phyloP scores from a whole-genome alignment of 2,329 filamentous ascomycete species.

The Ceratocystiopsis sp. region DNA sequence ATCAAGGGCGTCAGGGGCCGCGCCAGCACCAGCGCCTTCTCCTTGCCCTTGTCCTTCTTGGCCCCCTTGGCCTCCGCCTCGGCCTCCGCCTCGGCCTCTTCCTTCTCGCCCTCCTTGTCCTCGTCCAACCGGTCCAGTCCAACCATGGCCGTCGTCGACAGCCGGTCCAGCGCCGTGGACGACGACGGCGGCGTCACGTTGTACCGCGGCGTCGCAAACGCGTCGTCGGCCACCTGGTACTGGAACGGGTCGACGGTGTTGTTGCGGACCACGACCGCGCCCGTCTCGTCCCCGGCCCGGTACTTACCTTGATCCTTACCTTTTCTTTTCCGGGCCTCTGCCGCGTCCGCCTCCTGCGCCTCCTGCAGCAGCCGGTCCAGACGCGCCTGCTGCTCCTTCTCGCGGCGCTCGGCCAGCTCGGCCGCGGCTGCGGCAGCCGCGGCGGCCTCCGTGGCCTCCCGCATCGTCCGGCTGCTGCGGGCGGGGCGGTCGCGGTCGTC shows the following conservation, averaged over 20 bases:
- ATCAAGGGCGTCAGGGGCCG: slow-evolving; percentile 23
- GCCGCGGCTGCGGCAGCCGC: background rate
- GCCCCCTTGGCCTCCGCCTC: too few relatives aligned
- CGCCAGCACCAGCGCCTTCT: too few relatives aligned
- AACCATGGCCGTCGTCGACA: too few relatives aligned
- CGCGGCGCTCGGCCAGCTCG: background rate
- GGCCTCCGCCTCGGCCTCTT: too few relatives aligned
- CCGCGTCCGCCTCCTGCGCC: background rate
- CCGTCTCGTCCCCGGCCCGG: slow-evolving; percentile 10
- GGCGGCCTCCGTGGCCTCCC: background rate
- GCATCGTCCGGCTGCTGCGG: background rate
- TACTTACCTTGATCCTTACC: background rate
- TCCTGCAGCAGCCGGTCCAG: background rate
- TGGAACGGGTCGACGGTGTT: slow-evolving; percentile 36
- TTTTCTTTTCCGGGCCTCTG: too few relatives aligned
- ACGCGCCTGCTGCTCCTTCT: background rate
- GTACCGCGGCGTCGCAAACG: slow-evolving; percentile 28
- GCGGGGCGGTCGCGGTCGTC: background rate
- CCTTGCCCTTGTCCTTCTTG: too few relatives aligned
- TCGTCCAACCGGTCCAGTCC: too few relatives aligned
- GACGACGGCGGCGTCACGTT: slow-evolving; percentile 13
- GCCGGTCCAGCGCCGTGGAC: background rate
- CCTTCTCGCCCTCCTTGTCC: too few relatives aligned
- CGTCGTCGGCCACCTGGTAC: slow-evolving; percentile 36
- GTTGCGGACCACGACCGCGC: background rate